phyloP scores from a whole-genome alignment of 129 eudicot genomes.

The Chrysanthemum makinoi region DNA sequence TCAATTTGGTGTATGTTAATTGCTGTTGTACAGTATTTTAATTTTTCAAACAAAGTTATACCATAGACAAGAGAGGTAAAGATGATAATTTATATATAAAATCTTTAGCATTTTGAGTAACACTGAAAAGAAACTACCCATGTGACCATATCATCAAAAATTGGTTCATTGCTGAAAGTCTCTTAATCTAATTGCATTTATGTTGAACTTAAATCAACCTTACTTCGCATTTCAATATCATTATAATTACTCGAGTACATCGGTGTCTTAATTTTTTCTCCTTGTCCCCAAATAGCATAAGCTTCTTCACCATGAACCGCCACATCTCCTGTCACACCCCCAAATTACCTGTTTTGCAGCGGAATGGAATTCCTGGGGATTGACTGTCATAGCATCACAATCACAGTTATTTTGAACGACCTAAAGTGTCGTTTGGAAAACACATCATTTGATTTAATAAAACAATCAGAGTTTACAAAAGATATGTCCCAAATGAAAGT shows the following conservation, averaged over 20 bases:
- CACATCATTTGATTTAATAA: too few species aligned
- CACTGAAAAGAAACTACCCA: background rate
- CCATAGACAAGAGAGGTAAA: background rate
- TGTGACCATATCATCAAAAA: background rate
- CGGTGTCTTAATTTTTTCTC: conserved; percentile 52
- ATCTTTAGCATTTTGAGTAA: background rate
- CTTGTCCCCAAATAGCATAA: conserved; percentile 75
- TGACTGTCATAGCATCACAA: too few species aligned
- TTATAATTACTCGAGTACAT: conserved; percentile 40
- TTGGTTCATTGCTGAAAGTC: too few species aligned
- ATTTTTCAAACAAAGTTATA: background rate
- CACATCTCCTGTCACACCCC: conserved; percentile 68
- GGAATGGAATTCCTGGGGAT: too few species aligned
- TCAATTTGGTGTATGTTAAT: conserved; percentile 5
- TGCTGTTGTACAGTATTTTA: conserved; percentile 25
- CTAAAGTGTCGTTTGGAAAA: too few species aligned
- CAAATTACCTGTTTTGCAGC: too few species aligned
- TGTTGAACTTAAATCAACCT: background rate
- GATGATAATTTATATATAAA: background rate
- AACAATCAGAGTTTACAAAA: too few species aligned
- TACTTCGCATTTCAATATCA: conserved; percentile 28
- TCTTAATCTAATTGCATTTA: background rate
- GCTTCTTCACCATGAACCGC: conserved; percentile 85
- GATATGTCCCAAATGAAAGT: too few species aligned
- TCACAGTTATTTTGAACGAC: too few species aligned